Evolutionary conservation across 768 basidiomycete genomes (phyloP).

Genomic region (Suillus lakei): DNA sequence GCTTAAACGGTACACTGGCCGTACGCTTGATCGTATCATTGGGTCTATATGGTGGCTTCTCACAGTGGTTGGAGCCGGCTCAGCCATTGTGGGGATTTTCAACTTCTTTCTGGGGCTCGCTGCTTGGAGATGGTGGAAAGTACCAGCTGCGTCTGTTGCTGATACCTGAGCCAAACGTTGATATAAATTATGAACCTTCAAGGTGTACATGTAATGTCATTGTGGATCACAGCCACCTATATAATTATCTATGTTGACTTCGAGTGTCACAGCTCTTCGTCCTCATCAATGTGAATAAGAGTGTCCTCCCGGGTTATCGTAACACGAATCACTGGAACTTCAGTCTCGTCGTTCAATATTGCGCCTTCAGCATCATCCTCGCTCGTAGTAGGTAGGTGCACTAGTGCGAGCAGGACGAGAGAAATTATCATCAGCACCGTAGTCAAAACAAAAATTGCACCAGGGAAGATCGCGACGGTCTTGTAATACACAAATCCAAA

Average conservation of each 20-base stretch:
- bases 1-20: conserved; percentile 69
- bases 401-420: conserved; percentile 49
- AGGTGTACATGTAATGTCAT: neutral
- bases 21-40: conserved; percentile 69
- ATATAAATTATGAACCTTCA: neutral
- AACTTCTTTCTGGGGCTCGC: conserved; percentile 74
- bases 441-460: conserved; percentile 69
- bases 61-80: conserved; percentile 77
- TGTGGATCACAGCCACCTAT: neutral
- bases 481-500: conserved; percentile 74
- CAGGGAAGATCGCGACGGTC: conserved; percentile 73
- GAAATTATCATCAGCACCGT: conserved; percentile 44
- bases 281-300: conserved; percentile 7
- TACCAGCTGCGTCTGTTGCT: conserved; percentile 13
- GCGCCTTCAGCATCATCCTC: conserved; percentile 8
- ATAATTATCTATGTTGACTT: neutral
- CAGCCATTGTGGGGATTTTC: conserved; percentile 67
- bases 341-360: conserved; percentile 1
- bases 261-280: conserved; percentile 1
- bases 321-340: conserved; percentile 5
- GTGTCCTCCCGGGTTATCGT: conserved; percentile 5
- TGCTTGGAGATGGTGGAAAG: conserved; percentile 64
- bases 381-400: conserved; percentile 42
- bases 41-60: conserved; percentile 84
- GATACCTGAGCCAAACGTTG: conserved; percentile 19